Base-by-base conservation (phyloP, 1,284 basidiomycete species). In the Fomitopsis pinicola region DNA sequence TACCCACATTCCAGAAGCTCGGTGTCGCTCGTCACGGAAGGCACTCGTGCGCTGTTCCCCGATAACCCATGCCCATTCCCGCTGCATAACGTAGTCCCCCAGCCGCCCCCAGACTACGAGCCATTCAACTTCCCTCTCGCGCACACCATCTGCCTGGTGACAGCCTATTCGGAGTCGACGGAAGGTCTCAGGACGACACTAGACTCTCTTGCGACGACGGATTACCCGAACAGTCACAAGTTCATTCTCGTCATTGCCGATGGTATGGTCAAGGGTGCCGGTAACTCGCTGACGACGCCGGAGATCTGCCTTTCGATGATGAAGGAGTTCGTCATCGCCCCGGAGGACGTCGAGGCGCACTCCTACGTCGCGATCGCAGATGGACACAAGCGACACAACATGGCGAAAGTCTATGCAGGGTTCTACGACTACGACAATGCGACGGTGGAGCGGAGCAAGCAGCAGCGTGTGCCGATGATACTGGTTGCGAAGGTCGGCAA, bases 281-380 rank as follows among this genome's bases (percentile, higher is more conserved):
- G 95, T 10, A 97, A 97, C 68, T 76, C 83, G 60, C 73, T 93
- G 73, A 89, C 91, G 60, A 98, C 96, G 0, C 97, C 97, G 17
- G 95, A 99, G 70, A 98, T 99, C 69, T 91, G 91, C 70, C 77
- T 99, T 67, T 80, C 85, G 55, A 99, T 99, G 97, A 98, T 99
- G 97, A 95, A 92, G 78, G 96, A 99, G 52, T 86, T 98, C 60
- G 80, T 98, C 62, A 82, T 94, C n/a, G 79, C 87, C 0, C 84
- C 88, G 0, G 81, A 90, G 38, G 94, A 98, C 63, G 95, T 98
- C 55, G 94, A 98, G 73, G 81, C 95, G 8, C 92, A 97, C 71
- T 97, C 95, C 56, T 99, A 99, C 73, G 95, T 98, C 53, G 95
- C 97, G 63, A 98, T 99, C 69, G 97, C 97, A 28, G 96, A 99